Conservation (phyloP, 345 rosid species). For the Citrus maxima region DNA sequence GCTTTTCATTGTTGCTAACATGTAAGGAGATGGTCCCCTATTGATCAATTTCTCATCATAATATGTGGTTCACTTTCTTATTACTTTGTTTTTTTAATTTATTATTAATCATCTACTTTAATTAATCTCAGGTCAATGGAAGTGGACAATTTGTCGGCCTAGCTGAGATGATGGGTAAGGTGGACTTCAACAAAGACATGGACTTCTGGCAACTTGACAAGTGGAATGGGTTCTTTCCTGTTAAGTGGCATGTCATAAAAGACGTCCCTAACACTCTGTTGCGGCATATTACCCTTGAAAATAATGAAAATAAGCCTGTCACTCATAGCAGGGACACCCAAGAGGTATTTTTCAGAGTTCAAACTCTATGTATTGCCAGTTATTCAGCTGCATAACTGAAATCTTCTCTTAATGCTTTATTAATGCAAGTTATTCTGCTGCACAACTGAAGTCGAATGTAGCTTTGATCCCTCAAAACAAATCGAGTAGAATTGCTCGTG, state of each 20-base stretch:
- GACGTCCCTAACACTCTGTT: slow-evolving; percentile 66
- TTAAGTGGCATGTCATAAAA: slow-evolving; percentile 73
- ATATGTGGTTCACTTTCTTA: background rate
- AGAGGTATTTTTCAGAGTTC: slow-evolving; percentile 39
- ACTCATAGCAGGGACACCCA: slow-evolving; percentile 78
- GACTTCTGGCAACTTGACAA: slow-evolving; percentile 81
- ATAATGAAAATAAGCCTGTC: slow-evolving; percentile 62
- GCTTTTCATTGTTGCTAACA: too few relatives aligned
- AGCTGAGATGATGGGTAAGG: slow-evolving; percentile 76
- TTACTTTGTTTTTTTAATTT: background rate
- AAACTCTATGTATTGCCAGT: background rate
- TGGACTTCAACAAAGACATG: slow-evolving; percentile 70
- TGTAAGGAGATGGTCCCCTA: too few relatives aligned
- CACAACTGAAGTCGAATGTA: background rate
- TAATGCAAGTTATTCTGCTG: background rate
- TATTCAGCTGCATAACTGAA: background rate
- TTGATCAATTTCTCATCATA: background rate
- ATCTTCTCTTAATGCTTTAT: too few relatives aligned
- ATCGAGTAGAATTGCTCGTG: background rate
- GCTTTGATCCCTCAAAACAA: background rate
- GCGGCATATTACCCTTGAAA: slow-evolving; percentile 62
- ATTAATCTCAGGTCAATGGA: slow-evolving; percentile 62
- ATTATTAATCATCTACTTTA: background rate
- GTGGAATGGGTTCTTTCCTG: slow-evolving; percentile 79
- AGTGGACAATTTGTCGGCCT: slow-evolving; percentile 84